Evolutionary conservation across 371 early-diverging fungal genomes (phyloP), one percentile per base, ranked within the genome.

Genomic region (Blyttiomyces sp.): DNA sequence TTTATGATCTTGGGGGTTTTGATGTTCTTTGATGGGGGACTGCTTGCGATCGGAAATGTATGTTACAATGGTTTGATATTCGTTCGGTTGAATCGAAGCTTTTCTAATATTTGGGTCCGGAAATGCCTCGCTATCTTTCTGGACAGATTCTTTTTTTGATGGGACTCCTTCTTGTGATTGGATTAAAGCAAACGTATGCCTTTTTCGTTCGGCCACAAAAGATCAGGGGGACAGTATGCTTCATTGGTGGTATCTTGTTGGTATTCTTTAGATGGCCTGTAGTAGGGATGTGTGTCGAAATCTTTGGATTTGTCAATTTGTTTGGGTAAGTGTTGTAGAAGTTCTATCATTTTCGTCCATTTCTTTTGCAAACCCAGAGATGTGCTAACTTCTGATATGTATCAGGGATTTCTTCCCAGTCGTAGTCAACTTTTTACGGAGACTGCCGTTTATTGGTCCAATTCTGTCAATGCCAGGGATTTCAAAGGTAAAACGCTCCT

Each of bases 11-110:
- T 95, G 63, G 98, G 98, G 34, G 87, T 95, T 27, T 54, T 94
- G 61, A 73, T 95, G 66, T 84, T 97, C 68, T 95, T 97, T 78
- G 96, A 97, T 70, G 88, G 88, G 7, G 98, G 96, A 9, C 76
- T 97, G 39, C 79, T 97, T 57, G 96, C 95, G 23, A 94, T 97
- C 55, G 98, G 98, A 66, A 95, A 97, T 71, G 93, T 95, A 86
- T 73, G 81, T 43, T 19, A n/a, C 32, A 32, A 24, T 24, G 19
- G 32, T 4, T 56, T 23, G 13, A 21, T 39, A 11, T 39, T n/a
- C n/a, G 11, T 39, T 39, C 39, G 11, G 11, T 13, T 39, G 13
- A 39, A 39, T 61, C 3, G 24, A 31, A 1, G 11, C 54, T 16
- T 16, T 31, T 32, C 53, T 49, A n/a, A 30, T 24, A 17, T 31